Percentiles rank a stretch among this genome's conserved stretches.
phyloP scores from a whole-genome alignment of 2,329 filamentous ascomycete genomes.

The Anthostomella pinea region DNA sequence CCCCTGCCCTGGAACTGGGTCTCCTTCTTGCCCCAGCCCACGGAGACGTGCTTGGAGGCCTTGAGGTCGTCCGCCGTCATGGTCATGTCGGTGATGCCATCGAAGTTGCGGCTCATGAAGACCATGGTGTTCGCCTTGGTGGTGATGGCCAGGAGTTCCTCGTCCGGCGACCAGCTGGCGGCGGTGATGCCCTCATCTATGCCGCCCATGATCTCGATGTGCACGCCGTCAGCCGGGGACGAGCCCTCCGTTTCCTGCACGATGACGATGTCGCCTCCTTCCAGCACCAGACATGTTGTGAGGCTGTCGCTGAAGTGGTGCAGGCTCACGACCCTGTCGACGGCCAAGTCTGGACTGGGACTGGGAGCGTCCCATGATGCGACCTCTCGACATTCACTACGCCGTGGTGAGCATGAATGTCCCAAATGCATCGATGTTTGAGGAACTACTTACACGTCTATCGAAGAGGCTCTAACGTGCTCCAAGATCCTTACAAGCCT shows the following conservation, averaged over 20 bases:
- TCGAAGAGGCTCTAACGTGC: conserved; percentile 35
- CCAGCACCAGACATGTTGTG: conserved; percentile 77
- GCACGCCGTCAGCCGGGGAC: conserved; percentile 58
- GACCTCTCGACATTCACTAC: conserved; percentile 48
- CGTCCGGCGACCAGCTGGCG: conserved; percentile 91
- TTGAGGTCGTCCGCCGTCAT: conserved; percentile 76
- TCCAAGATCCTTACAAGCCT: conserved; percentile 61
- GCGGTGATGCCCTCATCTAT: conserved; percentile 89
- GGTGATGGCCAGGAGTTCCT: conserved; percentile 81
- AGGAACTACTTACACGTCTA: conserved; percentile 42
- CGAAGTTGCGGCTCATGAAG: conserved; percentile 91
- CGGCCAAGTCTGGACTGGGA: conserved; percentile 69
- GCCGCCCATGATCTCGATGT: conserved; percentile 92
- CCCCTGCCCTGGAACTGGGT: conserved; percentile 95
- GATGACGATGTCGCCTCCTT: conserved; percentile 86
- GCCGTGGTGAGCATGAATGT: conserved; percentile 1
- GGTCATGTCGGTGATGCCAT: conserved; percentile 72
- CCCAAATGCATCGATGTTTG: too few relatives aligned
- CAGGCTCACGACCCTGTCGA: conserved; percentile 73
- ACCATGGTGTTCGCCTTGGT: conserved; percentile 77
- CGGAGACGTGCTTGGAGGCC: conserved; percentile 89
- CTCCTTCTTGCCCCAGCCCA: conserved; percentile 97
- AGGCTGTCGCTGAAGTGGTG: conserved; percentile 82
- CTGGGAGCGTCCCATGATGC: conserved; percentile 88
- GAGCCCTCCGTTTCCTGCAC: conserved; percentile 65